Conservation (phyloP, 768 basidiomycete species). For the Russula sp. region DNA sequence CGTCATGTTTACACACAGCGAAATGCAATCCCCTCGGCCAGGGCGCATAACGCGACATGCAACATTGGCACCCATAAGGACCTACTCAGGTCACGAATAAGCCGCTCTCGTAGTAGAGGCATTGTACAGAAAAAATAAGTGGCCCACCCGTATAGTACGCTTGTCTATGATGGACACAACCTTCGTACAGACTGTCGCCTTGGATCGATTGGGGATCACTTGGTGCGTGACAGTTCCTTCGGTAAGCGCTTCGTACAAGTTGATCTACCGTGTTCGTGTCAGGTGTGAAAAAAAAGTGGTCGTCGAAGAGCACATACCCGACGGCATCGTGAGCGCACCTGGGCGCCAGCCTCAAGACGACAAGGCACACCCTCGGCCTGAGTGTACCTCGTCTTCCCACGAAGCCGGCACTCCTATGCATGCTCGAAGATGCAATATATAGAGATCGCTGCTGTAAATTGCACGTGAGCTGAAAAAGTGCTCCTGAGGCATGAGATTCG, state of each 20-base stretch:
- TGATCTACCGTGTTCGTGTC: too few relatives aligned
- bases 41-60: neutral
- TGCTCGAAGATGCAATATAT: neutral
- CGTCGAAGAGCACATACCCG: neutral
- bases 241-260: neutral
- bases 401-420: neutral
- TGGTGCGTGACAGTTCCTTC: neutral
- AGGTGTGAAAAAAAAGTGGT: too few relatives aligned
- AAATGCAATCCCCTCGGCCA: neutral
- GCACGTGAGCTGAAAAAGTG: neutral
- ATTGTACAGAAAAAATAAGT: neutral
- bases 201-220: neutral
- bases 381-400: neutral
- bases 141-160: neutral
- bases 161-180: neutral
- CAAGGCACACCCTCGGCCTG: conserved; percentile 8
- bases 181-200: neutral
- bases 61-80: neutral
- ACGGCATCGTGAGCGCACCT: too few relatives aligned
- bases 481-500: neutral
- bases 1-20: neutral
- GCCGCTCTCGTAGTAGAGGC: neutral
- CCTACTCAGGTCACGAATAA: neutral
- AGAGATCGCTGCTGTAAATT: neutral
- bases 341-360: neutral